A percentile compares a stretch with the other conserved stretches of the same genome.
These are phyloP conservation scores for Closterium sp. DNA, from an alignment of 139 green algal genomes.

Conservation along the genomic window DNA sequence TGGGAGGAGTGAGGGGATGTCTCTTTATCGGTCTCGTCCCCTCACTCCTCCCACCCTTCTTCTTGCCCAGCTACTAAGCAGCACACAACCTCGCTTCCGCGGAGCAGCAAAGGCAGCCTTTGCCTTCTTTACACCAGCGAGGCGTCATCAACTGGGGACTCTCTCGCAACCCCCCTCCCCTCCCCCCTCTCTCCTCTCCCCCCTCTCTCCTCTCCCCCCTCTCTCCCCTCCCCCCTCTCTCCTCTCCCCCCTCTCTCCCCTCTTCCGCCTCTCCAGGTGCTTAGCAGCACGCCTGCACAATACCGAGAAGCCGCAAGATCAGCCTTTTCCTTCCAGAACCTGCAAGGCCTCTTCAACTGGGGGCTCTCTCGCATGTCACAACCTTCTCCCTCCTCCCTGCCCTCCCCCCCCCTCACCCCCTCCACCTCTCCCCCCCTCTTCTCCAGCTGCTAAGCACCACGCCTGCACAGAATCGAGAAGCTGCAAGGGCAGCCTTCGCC, in stretches of 20 bases:
- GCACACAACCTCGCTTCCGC: no score
- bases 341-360: neutral
- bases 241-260: neutral
- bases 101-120: no score
- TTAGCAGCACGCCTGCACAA: neutral
- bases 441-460: neutral
- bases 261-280: neutral
- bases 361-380: neutral
- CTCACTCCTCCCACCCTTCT: no score
- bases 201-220: no score
- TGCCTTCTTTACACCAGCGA: no score
- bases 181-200: no score
- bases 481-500: constrained; percentile 21
- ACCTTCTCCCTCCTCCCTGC: neutral
- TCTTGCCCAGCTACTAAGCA: no score
- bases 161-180: no score
- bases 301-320: constrained; percentile 1
- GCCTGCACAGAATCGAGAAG: neutral
- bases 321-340: constrained; percentile 31
- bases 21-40: no score
- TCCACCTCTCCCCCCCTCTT: neutral
- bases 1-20: no score
- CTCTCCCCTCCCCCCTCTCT: neutral
- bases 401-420: neutral
- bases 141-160: no score